Evolutionary conservation across 805 yeast genomes (phyloP), one percentile per base, ranked within the genome.

Genomic region (Lachancea mirantina): DNA sequence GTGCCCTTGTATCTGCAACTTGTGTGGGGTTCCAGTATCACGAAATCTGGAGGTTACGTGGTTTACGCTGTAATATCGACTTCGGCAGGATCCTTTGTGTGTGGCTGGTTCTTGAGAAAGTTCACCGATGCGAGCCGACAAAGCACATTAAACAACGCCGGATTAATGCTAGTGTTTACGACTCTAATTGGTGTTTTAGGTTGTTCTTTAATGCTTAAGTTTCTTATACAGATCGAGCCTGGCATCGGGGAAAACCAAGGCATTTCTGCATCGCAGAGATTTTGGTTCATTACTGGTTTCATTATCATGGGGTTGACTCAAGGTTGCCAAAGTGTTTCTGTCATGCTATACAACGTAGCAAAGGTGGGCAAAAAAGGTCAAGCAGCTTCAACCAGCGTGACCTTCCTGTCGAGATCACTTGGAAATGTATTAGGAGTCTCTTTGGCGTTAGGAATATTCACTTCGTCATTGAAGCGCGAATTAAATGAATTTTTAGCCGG

Each of bases 381-480:
- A 38, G 71, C 71, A 2, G 46, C 64, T 23, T 67, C 67, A 10
- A 64, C 67, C 9, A 67, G 72, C 11, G 66, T 63, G 55, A 65
- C 61, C 22, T 66, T 65, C 29, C 48, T 67, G 30, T 60, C 65
- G 28, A 55, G 66, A 36, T 64, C 70, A 2, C 40, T 65, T 29
- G 72, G 72, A 8, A 60, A 63, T 29, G 69, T 64, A 9, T 42
- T 61, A 7, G 70, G 72, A 25, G 67, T 63, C 6, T 67, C 70
- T 10, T 42, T 64, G 15, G 29, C 39, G 6, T 19, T 39, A 13
- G 32, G 32, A 18, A 26, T 39, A 13, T 39, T 35, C 22, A 33
- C 33, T 8, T 25, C 30, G 17, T 26, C 34, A 6, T 17, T 39
- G 9, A 39, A 36, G 16, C 21, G 25, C 16, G 26, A 15, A 8